Conservation (phyloP, 345 rosid species). For the Arabidopsis suecica region DNA sequence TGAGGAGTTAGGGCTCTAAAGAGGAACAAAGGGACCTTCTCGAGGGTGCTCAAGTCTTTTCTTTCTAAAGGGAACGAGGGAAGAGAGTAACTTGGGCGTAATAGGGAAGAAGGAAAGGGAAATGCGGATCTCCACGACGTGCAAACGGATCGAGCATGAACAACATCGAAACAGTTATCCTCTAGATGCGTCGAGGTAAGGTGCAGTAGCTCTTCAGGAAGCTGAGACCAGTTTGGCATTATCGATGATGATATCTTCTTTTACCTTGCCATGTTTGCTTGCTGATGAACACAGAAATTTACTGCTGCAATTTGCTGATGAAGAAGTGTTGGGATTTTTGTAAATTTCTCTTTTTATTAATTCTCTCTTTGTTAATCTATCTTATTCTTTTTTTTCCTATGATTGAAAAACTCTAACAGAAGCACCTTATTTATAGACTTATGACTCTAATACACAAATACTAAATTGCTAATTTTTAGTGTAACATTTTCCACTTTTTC, state of each 20-base stretch:
- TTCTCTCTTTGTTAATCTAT: too few species aligned
- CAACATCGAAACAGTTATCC: background rate
- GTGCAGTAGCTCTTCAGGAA: background rate
- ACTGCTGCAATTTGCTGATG: too few species aligned
- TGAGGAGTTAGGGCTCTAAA: background rate
- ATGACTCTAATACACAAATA: too few species aligned
- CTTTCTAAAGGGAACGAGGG: background rate
- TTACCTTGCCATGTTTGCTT: background rate
- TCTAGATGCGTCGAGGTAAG: background rate
- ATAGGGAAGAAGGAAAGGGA: background rate
- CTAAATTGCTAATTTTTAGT: too few species aligned
- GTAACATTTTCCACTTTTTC: too few species aligned
- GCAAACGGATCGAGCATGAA: background rate
- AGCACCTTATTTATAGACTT: too few species aligned
- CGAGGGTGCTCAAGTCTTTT: background rate
- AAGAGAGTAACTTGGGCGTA: background rate
- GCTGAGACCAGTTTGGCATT: background rate
- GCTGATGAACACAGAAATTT: too few species aligned
- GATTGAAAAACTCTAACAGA: too few species aligned
- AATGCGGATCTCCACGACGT: background rate
- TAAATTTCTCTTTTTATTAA: too few species aligned
- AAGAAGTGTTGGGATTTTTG: too few species aligned
- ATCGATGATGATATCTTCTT: background rate
- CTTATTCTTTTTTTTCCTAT: too few species aligned
- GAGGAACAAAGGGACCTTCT: conserved; percentile 22